Evolutionary conservation across 495 filamentous ascomycete species (phyloP).

Genomic region (Letharia lupina): DNA sequence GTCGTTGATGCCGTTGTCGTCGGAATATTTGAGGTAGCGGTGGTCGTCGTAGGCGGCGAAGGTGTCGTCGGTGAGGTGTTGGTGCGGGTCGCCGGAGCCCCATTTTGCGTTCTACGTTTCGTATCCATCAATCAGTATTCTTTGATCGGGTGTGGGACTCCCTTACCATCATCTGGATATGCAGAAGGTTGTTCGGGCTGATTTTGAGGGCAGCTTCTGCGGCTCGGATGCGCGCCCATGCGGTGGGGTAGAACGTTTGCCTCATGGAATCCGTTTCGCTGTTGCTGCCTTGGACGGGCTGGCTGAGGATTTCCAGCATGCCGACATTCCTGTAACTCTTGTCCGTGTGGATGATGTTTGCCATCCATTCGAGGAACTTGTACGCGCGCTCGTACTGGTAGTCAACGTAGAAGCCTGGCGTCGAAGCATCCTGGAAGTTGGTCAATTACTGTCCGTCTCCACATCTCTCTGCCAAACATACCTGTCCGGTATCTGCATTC

Average conservation of each 20-base stretch:
- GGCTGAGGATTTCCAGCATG: constrained; percentile 53
- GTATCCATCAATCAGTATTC: too few species aligned
- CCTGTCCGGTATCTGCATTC: constrained; percentile 50
- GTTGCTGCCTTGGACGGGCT: constrained; percentile 39
- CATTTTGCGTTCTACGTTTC: constrained; percentile 32
- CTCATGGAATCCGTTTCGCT: constrained; percentile 31
- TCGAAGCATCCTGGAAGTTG: constrained; percentile 27
- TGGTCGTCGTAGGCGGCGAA: constrained; percentile 46
- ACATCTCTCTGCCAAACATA: constrained; percentile 14
- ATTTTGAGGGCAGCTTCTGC: constrained; percentile 34
- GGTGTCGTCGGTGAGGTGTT: constrained; percentile 33
- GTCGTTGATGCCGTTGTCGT: constrained; percentile 30
- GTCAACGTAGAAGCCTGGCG: constrained; percentile 46
- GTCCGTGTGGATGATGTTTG: constrained; percentile 45
- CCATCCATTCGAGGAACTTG: constrained; percentile 52
- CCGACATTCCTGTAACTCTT: constrained; percentile 47
- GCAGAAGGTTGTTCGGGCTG: constrained; percentile 34
- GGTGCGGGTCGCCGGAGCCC: constrained; percentile 43
- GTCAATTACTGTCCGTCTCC: background rate
- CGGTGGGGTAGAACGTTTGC: constrained; percentile 41
- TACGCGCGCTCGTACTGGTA: constrained; percentile 51
- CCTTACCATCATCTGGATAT: constrained; percentile 36
- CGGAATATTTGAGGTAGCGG: constrained; percentile 48
- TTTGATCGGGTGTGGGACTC: too few species aligned
- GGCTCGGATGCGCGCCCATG: constrained; percentile 41